Conservation (phyloP, 2,329 filamentous ascomycete genomes). For the Rhexocercosporidium sp. region DNA sequence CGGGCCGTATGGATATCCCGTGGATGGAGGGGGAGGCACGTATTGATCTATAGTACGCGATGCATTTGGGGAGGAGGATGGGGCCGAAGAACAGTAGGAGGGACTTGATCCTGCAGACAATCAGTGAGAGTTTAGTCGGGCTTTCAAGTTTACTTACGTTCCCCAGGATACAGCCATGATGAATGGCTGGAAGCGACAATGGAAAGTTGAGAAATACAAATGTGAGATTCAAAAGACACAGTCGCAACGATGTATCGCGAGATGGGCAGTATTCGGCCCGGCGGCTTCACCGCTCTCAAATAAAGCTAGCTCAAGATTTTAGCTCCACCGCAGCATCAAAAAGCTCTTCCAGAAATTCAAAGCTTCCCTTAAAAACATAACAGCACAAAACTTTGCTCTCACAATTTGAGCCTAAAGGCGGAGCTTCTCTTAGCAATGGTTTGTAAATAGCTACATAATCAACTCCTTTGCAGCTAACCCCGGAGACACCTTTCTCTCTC, state of each 20-base stretch:
- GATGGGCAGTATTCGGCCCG: not conserved
- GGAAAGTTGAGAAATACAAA: not conserved
- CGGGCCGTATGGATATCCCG: conserved; percentile 57
- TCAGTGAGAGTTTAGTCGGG: conserved; percentile 42
- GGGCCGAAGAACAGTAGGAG: conserved; percentile 66
- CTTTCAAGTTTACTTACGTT: conserved; percentile 48
- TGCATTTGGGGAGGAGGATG: conserved; percentile 68
- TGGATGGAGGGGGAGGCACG: conserved; percentile 51
- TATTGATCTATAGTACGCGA: conserved; percentile 66
- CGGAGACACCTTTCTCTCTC: not conserved
- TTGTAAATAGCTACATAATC: conserved; percentile 9
- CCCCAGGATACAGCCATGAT: conserved; percentile 53
- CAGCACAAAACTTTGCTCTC: not conserved
- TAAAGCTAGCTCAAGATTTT: not conserved
- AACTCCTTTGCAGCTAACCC: not conserved
- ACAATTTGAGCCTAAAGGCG: not conserved
- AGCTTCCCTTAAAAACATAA: not conserved
- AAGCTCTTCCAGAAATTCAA: conserved; percentile 8
- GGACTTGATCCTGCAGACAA: conserved; percentile 47
- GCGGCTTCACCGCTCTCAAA: not conserved
- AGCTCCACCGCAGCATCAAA: conserved; percentile 8
- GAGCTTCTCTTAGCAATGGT: not conserved
- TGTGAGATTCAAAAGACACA: conserved; percentile 14
- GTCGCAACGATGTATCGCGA: not conserved
- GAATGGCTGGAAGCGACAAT: conserved; percentile 1